These are phyloP conservation scores for Sordariomycetes sp. DNA, from an alignment of 2,329 filamentous ascomycete genomes.

Conservation along the genomic window DNA sequence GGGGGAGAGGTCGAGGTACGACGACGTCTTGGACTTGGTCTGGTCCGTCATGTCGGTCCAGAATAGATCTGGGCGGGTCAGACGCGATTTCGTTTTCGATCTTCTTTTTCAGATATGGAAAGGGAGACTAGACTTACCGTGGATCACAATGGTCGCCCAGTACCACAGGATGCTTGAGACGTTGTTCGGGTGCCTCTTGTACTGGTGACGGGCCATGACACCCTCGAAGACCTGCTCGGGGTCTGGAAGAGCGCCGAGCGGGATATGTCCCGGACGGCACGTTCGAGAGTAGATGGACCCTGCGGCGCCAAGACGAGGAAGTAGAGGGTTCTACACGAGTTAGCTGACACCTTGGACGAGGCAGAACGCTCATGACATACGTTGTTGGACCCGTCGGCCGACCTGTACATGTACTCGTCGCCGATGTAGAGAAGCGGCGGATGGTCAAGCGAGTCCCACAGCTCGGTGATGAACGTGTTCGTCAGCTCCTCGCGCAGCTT, in stretches of 20 bases:
- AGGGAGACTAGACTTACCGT: constrained; percentile 31
- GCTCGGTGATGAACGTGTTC: constrained; percentile 50
- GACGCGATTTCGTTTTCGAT: neutral
- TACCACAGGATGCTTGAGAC: constrained; percentile 61
- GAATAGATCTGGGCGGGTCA: constrained; percentile 42
- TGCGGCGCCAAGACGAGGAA: constrained; percentile 53
- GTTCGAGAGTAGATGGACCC: constrained; percentile 54
- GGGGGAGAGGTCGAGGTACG: constrained; percentile 59
- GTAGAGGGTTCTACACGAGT: constrained; percentile 40
- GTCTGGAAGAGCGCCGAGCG: constrained; percentile 55
- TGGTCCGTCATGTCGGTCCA: constrained; percentile 51
- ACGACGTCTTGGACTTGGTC: constrained; percentile 52
- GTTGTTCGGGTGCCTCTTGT: constrained; percentile 53
- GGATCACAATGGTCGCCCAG: constrained; percentile 61
- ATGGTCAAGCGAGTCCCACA: constrained; percentile 62
- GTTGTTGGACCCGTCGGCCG: constrained; percentile 59
- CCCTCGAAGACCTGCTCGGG: constrained; percentile 49
- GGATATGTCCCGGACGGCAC: constrained; percentile 42
- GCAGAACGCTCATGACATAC: constrained; percentile 17
- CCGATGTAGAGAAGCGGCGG: constrained; percentile 55
- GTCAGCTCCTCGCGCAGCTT: constrained; percentile 49
- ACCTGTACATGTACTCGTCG: constrained; percentile 50
- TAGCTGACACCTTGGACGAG: neutral
- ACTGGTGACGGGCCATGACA: constrained; percentile 38
- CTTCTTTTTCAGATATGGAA: too few relatives aligned